Base-by-base conservation (phyloP, 2,329 filamentous ascomycete species). In the Diaporthe citrichinensis region DNA sequence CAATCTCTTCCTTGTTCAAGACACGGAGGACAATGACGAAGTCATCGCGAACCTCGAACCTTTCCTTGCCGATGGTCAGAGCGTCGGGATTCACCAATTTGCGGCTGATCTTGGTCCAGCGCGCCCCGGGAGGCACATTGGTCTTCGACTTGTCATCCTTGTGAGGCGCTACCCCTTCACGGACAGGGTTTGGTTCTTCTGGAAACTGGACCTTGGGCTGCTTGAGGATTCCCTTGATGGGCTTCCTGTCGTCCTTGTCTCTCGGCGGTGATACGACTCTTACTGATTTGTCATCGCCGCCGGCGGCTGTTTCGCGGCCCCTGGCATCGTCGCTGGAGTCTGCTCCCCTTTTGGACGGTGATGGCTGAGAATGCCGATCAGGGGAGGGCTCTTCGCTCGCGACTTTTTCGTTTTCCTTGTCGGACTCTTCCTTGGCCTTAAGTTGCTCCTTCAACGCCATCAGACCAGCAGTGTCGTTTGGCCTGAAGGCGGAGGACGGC, bases 11-110 rank as follows among this genome's bases (percentile, higher is more conserved):
- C 84, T 94, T 94, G 65, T 92, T 94, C 82, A 98, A 84, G 10
- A 98, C 96, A 74, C 96, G 90, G 74, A 98, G 88, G 3, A 98
- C 95, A 83, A 98, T 98, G 76, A 98, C 95, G 83, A 95, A 97
- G 81, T 98, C 95, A 76, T 95, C 91, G n/a, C 95, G 91, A 80
- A 97, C 94, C 84, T 98, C 96, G 79, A 94, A 98, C 41, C 96
- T 90, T 85, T 98, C 96, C 80, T 97, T 94, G n/a, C 94, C 94
- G 77, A 94, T 90, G 75, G 94, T 94, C 62, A 98, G 86, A 0
- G 96, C 95, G 79, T 96, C 94, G 0, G 96, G 95, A 79, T 97
- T 98, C 80, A 98, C 96, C 73, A 98, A 90, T 78, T 93, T 92
- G 74, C 96, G 92, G 82, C 94, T 94, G 81, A 98, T 96, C 86